Base-by-base conservation (phyloP, 306 rosid genomes). In the Cucurbita maxima region DNA sequence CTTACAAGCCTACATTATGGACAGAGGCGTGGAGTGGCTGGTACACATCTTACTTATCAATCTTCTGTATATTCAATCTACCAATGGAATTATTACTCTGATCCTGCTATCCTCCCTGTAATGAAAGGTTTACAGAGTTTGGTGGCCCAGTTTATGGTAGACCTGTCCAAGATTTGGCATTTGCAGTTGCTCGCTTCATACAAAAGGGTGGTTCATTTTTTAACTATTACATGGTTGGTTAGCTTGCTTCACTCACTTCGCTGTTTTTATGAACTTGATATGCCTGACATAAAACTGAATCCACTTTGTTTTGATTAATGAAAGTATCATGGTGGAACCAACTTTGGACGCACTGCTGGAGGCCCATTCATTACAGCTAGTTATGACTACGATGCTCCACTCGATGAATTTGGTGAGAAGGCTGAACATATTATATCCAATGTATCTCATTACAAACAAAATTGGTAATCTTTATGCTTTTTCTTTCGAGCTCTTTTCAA, bases 21-120 rank as follows among this genome's bases (percentile, higher is more conserved):
- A 94, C 99, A 0, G 99, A 94, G 81, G 77, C 90, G 73, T 94
- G 99, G 99, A 94, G 88, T 85, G 99, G 99, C 82, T 94, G 99
- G 99, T 94, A 83, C 40, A 76, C 70, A 64, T 76, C 58, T 50
- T 60, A 16, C 54, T 12, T 52, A 58, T 50, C 40, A 10, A 56
- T 74, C 25, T 47, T 34, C 76, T 58, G 68, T 36, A 50, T 40
- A 36, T 70, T 58, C 19, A 59, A 74, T 70, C 41, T 68, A 15
- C 76, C 58, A 41, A 71, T 72, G 59, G 48, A 58, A 51, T 50
- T 38, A 16, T 38, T 79, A 72, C 60, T 78, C 66, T 14, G 76
- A 71, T 9, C 44, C 80, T 45, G 13, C 48, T 9, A 76, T 64
- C 58, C 22, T 43, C 51, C 18, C 45, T 8, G 18, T 75, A 11